Conservation (phyloP, 495 filamentous ascomycete genomes). For the Delitschia confertaspora region DNA sequence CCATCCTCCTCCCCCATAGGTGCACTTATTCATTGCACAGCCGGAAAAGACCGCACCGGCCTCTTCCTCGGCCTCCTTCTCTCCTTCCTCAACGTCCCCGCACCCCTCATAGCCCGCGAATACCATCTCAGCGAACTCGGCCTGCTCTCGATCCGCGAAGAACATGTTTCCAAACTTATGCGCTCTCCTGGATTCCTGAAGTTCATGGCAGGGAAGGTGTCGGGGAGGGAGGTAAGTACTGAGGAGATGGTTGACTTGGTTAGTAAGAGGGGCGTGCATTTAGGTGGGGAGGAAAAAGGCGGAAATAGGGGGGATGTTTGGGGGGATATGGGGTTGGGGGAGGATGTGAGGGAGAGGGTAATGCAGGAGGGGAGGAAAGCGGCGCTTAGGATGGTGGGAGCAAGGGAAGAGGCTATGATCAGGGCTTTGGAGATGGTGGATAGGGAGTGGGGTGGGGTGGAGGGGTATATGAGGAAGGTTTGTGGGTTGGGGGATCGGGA, state of each 20-base stretch:
- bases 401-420: constrained; percentile 40
- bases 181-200: constrained; percentile 8
- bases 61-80: constrained; percentile 36
- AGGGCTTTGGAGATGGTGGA: constrained; percentile 43
- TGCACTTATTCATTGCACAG: constrained; percentile 37
- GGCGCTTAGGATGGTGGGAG: constrained; percentile 32
- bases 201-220: constrained; percentile 7
- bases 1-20: constrained; percentile 6
- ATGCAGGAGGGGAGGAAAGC: constrained; percentile 29
- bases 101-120: constrained; percentile 29
- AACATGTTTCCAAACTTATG: constrained; percentile 7
- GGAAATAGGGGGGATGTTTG: neutral
- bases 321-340: neutral
- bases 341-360: constrained; percentile 5
- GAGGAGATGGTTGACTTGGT: constrained; percentile 2
- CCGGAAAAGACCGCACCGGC: constrained; percentile 40
- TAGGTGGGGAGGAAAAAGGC: neutral
- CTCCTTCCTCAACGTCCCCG: constrained; percentile 27
- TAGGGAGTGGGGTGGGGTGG: constrained; percentile 47
- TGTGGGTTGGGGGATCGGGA: constrained; percentile 45
- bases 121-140: constrained; percentile 35
- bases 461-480: constrained; percentile 45
- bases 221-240: neutral
- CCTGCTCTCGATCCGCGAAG: constrained; percentile 10
- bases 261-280: neutral